These are phyloP conservation scores for Colletotrichum plurivorum DNA, from an alignment of 2,329 filamentous ascomycete species.

Conservation along the genomic window DNA sequence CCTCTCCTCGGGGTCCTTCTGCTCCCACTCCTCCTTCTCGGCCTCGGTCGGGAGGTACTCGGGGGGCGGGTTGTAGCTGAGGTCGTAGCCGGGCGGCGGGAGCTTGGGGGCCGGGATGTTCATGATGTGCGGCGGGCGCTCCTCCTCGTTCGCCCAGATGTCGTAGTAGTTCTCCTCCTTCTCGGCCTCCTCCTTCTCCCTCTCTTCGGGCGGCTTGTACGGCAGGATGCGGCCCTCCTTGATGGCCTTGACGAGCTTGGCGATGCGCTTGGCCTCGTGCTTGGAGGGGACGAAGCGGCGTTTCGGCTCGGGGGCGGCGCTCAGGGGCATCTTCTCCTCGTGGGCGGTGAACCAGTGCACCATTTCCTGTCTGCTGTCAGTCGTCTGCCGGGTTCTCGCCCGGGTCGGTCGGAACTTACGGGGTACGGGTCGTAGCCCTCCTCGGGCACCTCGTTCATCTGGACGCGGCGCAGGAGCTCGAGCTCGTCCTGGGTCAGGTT, in stretches of 20 bases:
- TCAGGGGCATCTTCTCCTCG: constrained; percentile 94
- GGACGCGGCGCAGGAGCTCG: constrained; percentile 88
- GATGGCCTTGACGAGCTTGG: constrained; percentile 97
- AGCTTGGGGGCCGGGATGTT: constrained; percentile 95
- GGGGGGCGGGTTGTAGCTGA: constrained; percentile 95
- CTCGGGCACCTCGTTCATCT: constrained; percentile 88
- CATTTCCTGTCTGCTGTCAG: constrained; percentile 71
- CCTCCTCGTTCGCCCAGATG: constrained; percentile 93
- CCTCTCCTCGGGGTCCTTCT: constrained; percentile 88
- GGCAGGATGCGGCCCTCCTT: constrained; percentile 94
- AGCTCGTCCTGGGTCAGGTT: constrained; percentile 90
- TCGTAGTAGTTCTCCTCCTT: constrained; percentile 84
- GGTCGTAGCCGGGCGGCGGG: constrained; percentile 91
- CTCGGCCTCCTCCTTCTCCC: constrained; percentile 78
- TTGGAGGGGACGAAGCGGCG: constrained; percentile 96
- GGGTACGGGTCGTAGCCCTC: constrained; percentile 96
- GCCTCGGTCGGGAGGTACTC: constrained; percentile 92
- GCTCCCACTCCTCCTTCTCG: constrained; percentile 88
- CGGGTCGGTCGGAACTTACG: constrained; percentile 58
- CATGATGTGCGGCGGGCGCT: constrained; percentile 88
- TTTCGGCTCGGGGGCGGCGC: constrained; percentile 95
- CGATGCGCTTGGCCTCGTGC: constrained; percentile 94
- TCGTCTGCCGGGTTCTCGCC: constrained; percentile 28
- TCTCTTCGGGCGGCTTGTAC: constrained; percentile 81
- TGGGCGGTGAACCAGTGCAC: constrained; percentile 95